These are phyloP conservation scores for Nicotiana attenuata DNA, from an alignment of 257 asterid genomes.

Conservation along the genomic window DNA sequence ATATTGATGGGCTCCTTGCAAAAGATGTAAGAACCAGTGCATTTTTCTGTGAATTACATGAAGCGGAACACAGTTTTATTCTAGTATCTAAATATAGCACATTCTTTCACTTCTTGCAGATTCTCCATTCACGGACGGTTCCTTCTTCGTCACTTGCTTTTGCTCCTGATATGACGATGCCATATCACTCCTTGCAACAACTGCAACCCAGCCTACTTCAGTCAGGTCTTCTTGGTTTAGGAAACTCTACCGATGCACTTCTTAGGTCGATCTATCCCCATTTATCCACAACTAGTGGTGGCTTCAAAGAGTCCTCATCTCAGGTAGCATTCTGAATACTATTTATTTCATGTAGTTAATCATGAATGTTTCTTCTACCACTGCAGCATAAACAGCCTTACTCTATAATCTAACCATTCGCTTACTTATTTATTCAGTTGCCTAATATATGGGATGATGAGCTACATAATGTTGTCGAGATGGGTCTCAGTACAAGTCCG, in stretches of 20 bases:
- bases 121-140: constrained; percentile 48
- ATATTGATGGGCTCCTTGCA: constrained; percentile 61
- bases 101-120: constrained; percentile 24
- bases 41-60: background rate
- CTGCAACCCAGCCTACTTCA: constrained; percentile 45
- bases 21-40: constrained; percentile 62
- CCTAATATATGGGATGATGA: background rate
- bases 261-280: constrained; percentile 43
- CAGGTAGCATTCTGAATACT: background rate
- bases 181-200: constrained; percentile 47
- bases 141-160: constrained; percentile 48
- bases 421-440: background rate
- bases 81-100: background rate
- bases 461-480: background rate
- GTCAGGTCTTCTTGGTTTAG: constrained; percentile 36
- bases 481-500: constrained; percentile 46
- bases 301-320: constrained; percentile 6
- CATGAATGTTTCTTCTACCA: background rate
- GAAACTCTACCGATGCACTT: constrained; percentile 40
- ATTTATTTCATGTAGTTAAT: background rate
- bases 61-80: background rate
- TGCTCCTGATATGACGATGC: constrained; percentile 45
- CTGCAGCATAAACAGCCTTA: background rate
- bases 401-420: background rate
- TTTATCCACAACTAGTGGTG: constrained; percentile 26